Evolutionary conservation across 2,329 filamentous ascomycete species (phyloP), one percentile per base, ranked within the genome.

Genomic region (Talaromyces sp.): DNA sequence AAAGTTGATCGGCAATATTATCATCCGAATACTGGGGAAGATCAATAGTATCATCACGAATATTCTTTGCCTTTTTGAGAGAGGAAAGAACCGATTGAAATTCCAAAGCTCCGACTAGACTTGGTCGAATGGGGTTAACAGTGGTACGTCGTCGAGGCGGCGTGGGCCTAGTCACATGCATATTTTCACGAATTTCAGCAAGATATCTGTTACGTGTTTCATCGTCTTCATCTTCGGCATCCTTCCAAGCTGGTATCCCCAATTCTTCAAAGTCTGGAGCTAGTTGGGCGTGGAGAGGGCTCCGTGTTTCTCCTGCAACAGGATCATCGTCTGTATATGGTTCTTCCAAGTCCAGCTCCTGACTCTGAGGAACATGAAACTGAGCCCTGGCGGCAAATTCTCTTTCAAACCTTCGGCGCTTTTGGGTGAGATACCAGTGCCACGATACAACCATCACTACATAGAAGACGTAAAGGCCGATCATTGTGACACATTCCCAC

Each of bases 401-500:
- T 68, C 87, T 84, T 56, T 87, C 84, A 61, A 85, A 83, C 62
- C 81, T 81, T 50, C 81, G 81, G 75, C 82, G 87, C 65, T 85
- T 82, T 65, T 87, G 83, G 42, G 85, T 86, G 16, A 89, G 80
- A 77, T 89, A 89, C 89, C 93, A 96, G 76, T 99, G 95, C 92
- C 93, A 98, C 5, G 83, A 83, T 16, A 98, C 90, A 10, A 99
- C 95, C 62, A 92, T 87, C 12, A 87, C 72, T 54, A 99, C 95
- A 71, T 99, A 99, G 69, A 96, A 89, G 52, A 88, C 67, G 74
- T 99, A 99, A 72, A 96, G 96, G 14, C 81, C 88, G 61, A 99
- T 92, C 95, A 99, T 99, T 62, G 84, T 80, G 64, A 85, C 84
- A 67, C 93, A 96, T 75, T 99, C 95, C 92, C 92, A 98, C 6